Evolutionary conservation across 192 early-diverging fungal genomes (phyloP).

Genomic region (Globomyces pollinis-pini): DNA sequence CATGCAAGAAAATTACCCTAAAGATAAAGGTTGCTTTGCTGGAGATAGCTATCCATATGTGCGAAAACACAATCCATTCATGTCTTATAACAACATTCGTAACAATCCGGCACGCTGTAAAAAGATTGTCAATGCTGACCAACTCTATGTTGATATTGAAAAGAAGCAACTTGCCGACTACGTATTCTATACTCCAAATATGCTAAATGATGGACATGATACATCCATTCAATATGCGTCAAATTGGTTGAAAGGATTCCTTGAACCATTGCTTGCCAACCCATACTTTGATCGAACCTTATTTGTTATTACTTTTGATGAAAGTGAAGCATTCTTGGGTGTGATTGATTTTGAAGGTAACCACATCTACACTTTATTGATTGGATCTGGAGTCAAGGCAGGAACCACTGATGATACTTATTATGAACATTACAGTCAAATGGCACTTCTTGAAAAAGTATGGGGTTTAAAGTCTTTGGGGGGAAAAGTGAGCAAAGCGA

Average conservation of each 20-base stretch:
- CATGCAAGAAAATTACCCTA: constrained; percentile 16
- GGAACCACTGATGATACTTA: constrained; percentile 34
- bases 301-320: constrained; percentile 33
- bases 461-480: constrained; percentile 23
- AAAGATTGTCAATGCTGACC: constrained; percentile 44
- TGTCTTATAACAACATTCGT: constrained; percentile 18
- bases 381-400: neutral
- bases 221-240: constrained; percentile 42
- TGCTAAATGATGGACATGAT: constrained; percentile 49
- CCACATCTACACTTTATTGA: neutral
- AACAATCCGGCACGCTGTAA: constrained; percentile 36
- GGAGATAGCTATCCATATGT: neutral
- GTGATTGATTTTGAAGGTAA: neutral
- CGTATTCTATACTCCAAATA: constrained; percentile 47
- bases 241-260: constrained; percentile 44
- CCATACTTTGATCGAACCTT: constrained; percentile 26
- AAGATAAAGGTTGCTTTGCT: neutral
- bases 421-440: constrained; percentile 57
- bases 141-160: constrained; percentile 40
- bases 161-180: constrained; percentile 33
- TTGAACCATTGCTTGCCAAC: constrained; percentile 28
- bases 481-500: neutral
- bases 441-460: constrained; percentile 40
- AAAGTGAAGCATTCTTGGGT: constrained; percentile 4
- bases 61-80: constrained; percentile 33